Evolutionary conservation across 768 basidiomycete genomes (phyloP).

Genomic region (Erythrobasidium yunnanense): DNA sequence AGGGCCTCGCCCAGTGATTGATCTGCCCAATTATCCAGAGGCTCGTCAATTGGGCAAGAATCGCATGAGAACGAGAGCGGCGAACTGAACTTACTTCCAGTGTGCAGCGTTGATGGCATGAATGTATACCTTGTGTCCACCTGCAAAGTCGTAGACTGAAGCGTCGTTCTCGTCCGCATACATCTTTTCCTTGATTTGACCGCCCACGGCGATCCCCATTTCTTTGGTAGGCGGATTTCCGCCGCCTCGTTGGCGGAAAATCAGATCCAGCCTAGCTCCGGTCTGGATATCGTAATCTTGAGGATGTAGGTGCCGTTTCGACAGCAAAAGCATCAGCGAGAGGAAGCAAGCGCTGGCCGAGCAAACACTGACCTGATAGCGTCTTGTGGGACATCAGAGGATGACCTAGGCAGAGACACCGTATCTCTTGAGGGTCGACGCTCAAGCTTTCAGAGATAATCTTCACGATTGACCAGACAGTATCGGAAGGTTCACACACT

Average conservation of each 20-base stretch:
- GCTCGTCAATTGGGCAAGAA: background rate
- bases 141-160: background rate
- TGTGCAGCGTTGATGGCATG: conserved; percentile 5
- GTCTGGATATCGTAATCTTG: background rate
- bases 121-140: background rate
- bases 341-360: background rate
- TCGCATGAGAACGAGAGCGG: too few relatives aligned
- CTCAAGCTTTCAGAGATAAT: too few relatives aligned
- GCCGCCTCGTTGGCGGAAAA: background rate
- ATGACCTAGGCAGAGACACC: too few relatives aligned
- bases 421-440: too few relatives aligned
- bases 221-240: background rate
- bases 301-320: background rate
- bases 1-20: background rate
- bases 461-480: too few relatives aligned
- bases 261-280: background rate
- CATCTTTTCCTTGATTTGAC: conserved; percentile 16
- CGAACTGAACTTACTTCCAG: conserved; percentile 8
- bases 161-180: background rate
- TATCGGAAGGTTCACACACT: too few relatives aligned
- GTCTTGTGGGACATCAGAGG: background rate
- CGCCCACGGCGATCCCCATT: conserved; percentile 13
- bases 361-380: background rate
- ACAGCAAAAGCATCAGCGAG: background rate
- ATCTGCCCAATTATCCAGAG: background rate